A percentile compares a stretch with the other conserved stretches of the same genome.
These are phyloP conservation scores for Hericium coralloides DNA, from an alignment of 768 basidiomycete species.

Conservation along the genomic window DNA sequence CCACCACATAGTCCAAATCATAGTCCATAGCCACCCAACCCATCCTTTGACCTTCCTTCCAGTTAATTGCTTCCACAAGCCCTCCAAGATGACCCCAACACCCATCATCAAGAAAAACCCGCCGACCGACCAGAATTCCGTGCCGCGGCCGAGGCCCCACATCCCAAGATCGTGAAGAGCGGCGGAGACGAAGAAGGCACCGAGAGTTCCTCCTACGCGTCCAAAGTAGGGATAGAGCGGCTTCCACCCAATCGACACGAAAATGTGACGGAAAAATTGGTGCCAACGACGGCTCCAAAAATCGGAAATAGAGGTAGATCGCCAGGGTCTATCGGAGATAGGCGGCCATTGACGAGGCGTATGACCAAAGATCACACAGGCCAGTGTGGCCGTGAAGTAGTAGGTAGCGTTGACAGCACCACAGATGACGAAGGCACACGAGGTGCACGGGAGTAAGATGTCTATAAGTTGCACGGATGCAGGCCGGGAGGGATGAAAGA, in stretches of 20 bases:
- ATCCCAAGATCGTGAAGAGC: conserved; percentile 49
- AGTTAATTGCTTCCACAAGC: conserved; percentile 32
- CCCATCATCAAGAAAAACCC: conserved; percentile 54
- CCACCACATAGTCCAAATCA: conserved; percentile 37
- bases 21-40: conserved; percentile 44
- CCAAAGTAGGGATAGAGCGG: conserved; percentile 34
- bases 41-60: conserved; percentile 40
- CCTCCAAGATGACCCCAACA: conserved; percentile 42
- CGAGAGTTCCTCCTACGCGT: conserved; percentile 39
- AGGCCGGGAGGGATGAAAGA: conserved; percentile 1
- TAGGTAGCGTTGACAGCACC: conserved; percentile 15
- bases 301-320: conserved; percentile 25
- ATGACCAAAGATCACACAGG: conserved; percentile 21
- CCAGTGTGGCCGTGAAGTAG: conserved; percentile 15
- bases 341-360: conserved; percentile 26
- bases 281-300: conserved; percentile 34
- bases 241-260: conserved; percentile 22
- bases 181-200: conserved; percentile 52
- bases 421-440: conserved; percentile 5
- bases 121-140: conserved; percentile 31
- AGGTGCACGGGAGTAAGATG: not conserved
- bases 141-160: conserved; percentile 49
- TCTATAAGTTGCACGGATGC: not conserved
- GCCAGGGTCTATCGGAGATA: conserved; percentile 25
- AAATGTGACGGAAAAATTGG: conserved; percentile 23